Percentiles rank a stretch among this genome's conserved stretches.
phyloP scores from a whole-genome alignment of 2,329 filamentous ascomycete genomes.

The Colletotrichum coccodes region DNA sequence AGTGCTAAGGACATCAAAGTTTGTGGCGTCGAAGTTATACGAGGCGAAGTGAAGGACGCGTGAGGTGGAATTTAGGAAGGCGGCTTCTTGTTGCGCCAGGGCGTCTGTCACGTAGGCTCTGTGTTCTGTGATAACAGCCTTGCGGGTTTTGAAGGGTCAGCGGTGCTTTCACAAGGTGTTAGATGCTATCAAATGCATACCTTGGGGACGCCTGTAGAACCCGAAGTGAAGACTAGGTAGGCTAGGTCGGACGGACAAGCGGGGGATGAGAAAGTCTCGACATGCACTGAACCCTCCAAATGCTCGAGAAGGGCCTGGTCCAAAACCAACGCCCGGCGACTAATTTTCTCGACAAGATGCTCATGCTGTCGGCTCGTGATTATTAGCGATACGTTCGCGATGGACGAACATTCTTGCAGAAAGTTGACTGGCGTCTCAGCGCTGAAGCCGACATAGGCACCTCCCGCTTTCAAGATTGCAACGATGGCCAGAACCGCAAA shows the following conservation, averaged over 20 bases:
- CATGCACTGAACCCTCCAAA: slow-evolving; percentile 19
- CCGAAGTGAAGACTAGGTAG: slow-evolving; percentile 50
- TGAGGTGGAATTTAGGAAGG: neutral
- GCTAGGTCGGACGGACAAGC: slow-evolving; percentile 32
- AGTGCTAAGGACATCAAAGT: slow-evolving; percentile 62
- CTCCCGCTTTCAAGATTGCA: slow-evolving; percentile 70
- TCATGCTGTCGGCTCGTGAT: neutral
- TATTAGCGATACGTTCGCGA: neutral
- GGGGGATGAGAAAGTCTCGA: neutral
- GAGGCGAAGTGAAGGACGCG: slow-evolving; percentile 67
- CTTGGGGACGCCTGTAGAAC: slow-evolving; percentile 59
- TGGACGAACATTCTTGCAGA: neutral
- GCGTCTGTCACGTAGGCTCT: slow-evolving; percentile 36
- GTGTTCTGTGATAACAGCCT: slow-evolving; percentile 47
- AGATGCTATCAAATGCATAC: slow-evolving; percentile 27
- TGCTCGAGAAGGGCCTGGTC: slow-evolving; percentile 47
- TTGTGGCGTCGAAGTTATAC: slow-evolving; percentile 63
- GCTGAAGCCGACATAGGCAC: slow-evolving; percentile 43
- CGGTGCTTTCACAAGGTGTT: neutral
- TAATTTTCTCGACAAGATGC: neutral
- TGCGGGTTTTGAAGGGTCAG: neutral
- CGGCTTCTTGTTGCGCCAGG: slow-evolving; percentile 22
- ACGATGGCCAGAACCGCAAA: slow-evolving; percentile 76
- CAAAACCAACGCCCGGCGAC: neutral
- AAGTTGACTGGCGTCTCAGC: slow-evolving; percentile 1